Conservation (phyloP, 1,284 basidiomycete species). For the Schizophyllum amplum region DNA sequence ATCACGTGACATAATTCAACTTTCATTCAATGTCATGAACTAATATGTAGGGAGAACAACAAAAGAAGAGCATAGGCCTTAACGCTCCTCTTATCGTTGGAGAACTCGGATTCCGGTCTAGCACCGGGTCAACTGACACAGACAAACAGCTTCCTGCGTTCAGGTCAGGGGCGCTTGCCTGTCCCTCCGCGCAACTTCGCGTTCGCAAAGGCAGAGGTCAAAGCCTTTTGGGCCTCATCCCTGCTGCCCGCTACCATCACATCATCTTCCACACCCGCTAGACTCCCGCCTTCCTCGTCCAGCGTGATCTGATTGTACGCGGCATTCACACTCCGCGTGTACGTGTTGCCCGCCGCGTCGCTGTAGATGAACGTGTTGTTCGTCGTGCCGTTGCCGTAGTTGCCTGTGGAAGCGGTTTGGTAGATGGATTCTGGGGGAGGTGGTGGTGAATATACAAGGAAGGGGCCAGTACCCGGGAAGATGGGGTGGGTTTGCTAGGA, state of each 20-base stretch:
- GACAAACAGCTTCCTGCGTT: no score
- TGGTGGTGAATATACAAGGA: no score
- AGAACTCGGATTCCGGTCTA: no score
- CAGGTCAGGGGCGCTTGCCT: background rate
- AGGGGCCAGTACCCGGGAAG: no score
- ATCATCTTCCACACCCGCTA: slow-evolving; percentile 25
- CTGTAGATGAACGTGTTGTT: slow-evolving; percentile 59
- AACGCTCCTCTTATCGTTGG: no score
- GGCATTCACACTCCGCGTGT: slow-evolving; percentile 49
- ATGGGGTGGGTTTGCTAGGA: no score
- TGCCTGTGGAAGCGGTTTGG: slow-evolving; percentile 34
- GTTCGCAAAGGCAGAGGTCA: background rate
- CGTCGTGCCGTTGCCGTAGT: slow-evolving; percentile 60
- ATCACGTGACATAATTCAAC: no score
- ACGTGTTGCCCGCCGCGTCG: slow-evolving; percentile 57
- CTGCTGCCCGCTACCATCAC: no score
- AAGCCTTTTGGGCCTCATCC: background rate
- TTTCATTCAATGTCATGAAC: no score
- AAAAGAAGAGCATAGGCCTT: no score
- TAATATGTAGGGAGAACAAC: no score
- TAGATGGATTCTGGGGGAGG: slow-evolving; percentile 44
- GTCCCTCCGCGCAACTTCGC: background rate
- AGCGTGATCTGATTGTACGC: slow-evolving; percentile 52
- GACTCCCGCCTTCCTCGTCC: slow-evolving; percentile 48
- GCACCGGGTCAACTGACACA: no score